These are phyloP conservation scores for Parasarocladium wereldwijsianum DNA, from an alignment of 2,329 filamentous ascomycete species.

Conservation along the genomic window DNA sequence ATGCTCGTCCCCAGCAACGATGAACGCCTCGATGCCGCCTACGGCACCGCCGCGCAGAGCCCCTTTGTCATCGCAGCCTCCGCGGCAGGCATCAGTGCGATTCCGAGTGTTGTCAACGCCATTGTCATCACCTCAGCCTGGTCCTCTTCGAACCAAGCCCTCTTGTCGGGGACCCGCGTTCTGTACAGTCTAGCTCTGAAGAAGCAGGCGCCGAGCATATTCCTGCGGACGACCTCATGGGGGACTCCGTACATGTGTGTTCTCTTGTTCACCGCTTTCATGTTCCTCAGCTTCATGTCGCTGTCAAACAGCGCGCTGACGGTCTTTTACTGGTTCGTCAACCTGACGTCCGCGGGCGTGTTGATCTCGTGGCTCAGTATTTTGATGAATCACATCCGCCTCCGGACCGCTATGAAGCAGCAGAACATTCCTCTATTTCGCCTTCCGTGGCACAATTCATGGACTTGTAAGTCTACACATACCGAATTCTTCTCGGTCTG, in stretches of 20 bases:
- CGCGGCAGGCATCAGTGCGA: constrained; percentile 49
- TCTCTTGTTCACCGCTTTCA: constrained; percentile 35
- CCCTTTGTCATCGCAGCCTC: constrained; percentile 61
- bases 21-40: constrained; percentile 32
- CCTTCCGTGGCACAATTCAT: constrained; percentile 48
- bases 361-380: constrained; percentile 49
- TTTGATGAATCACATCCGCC: constrained; percentile 42
- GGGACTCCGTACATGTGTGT: constrained; percentile 49
- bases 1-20: constrained; percentile 46
- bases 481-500: not conserved
- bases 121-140: constrained; percentile 59
- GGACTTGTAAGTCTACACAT: constrained; percentile 34
- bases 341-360: constrained; percentile 46
- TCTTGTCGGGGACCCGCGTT: constrained; percentile 44
- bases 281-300: constrained; percentile 43
- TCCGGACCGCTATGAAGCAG: constrained; percentile 36
- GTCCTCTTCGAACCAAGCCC: constrained; percentile 53
- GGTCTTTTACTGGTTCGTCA: constrained; percentile 51
- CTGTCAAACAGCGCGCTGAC: constrained; percentile 41
- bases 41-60: constrained; percentile 31
- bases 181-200: constrained; percentile 45
- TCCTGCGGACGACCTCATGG: constrained; percentile 42
- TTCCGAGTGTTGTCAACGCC: constrained; percentile 63
- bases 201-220: constrained; percentile 40
- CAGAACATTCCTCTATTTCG: constrained; percentile 34